phyloP scores from a whole-genome alignment of 2,329 filamentous ascomycete genomes.

The Orbilia blumenaviensis region DNA sequence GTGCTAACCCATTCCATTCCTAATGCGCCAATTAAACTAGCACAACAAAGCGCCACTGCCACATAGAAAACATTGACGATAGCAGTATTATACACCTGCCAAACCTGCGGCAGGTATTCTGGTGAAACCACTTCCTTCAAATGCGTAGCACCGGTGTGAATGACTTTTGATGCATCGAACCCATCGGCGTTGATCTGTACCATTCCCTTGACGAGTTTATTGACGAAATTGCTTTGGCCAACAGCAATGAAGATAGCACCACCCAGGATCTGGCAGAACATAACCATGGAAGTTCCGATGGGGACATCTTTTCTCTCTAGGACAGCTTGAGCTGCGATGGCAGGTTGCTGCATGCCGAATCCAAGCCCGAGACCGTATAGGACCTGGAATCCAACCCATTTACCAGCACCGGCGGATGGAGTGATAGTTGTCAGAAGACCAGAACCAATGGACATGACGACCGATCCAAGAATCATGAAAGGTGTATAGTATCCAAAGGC shows the following conservation, averaged over 20 bases:
- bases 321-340: constrained; percentile 68
- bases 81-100: constrained; percentile 71
- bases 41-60: constrained; percentile 66
- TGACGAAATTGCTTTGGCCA: constrained; percentile 67
- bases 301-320: constrained; percentile 67
- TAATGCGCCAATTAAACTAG: constrained; percentile 67
- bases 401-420: constrained; percentile 59
- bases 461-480: constrained; percentile 66
- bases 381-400: constrained; percentile 63
- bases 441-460: constrained; percentile 65
- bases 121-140: constrained; percentile 67
- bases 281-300: constrained; percentile 67
- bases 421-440: constrained; percentile 68
- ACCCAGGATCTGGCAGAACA: constrained; percentile 70
- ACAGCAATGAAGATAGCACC: constrained; percentile 70
- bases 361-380: constrained; percentile 68
- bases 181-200: constrained; percentile 17
- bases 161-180: constrained; percentile 62
- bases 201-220: constrained; percentile 61
- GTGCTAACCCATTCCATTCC: constrained; percentile 73
- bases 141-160: constrained; percentile 69
- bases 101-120: constrained; percentile 66
- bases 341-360: constrained; percentile 68
- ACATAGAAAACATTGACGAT: constrained; percentile 71
- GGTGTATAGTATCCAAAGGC: constrained; percentile 70